Conservation (phyloP, 2,329 filamentous ascomycete species). For the Trichoderma sp. region DNA sequence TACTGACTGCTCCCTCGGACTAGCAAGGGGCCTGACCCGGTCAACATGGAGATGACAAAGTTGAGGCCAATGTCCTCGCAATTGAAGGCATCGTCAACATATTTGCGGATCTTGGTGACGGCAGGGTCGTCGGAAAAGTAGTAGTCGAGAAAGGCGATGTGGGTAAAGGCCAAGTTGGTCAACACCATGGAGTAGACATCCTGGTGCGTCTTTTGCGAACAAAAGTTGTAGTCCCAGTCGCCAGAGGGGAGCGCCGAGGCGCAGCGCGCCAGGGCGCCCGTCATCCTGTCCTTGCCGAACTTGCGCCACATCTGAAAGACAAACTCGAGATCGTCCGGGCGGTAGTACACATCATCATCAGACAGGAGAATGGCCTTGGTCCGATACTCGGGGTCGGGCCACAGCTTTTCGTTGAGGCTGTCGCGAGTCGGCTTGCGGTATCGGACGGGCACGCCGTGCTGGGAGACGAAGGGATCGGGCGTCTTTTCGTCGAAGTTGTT, state of each 20-base stretch:
- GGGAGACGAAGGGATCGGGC: slow-evolving; percentile 38
- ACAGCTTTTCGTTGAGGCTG: slow-evolving; percentile 45
- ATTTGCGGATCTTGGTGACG: slow-evolving; percentile 40
- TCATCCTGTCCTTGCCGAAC: slow-evolving; percentile 42
- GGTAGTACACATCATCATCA: slow-evolving; percentile 47
- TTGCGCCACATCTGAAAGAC: slow-evolving; percentile 47
- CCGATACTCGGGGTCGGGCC: slow-evolving; percentile 42
- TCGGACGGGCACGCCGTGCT: slow-evolving; percentile 40
- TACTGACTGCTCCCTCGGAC: slow-evolving; percentile 41
- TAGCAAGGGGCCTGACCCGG: slow-evolving; percentile 41
- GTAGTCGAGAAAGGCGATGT: slow-evolving; percentile 45
- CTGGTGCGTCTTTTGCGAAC: slow-evolving; percentile 35
- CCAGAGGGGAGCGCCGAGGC: slow-evolving; percentile 35
- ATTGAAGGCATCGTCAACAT: slow-evolving; percentile 45
- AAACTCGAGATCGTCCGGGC: slow-evolving; percentile 45
- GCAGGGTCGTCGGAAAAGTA: slow-evolving; percentile 41
- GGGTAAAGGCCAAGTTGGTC: slow-evolving; percentile 44
- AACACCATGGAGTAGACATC: slow-evolving; percentile 44
- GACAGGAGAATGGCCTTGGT: slow-evolving; percentile 46
- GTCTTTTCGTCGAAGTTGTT: slow-evolving; percentile 40
- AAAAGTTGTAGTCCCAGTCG: slow-evolving; percentile 41
- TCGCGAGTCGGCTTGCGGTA: slow-evolving; percentile 40
- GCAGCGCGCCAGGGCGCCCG: slow-evolving; percentile 44
- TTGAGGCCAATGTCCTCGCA: slow-evolving; percentile 49
- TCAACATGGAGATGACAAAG: slow-evolving; percentile 42